Conservation (phyloP, 2,329 filamentous ascomycete species). For the Fusarium foetens region DNA sequence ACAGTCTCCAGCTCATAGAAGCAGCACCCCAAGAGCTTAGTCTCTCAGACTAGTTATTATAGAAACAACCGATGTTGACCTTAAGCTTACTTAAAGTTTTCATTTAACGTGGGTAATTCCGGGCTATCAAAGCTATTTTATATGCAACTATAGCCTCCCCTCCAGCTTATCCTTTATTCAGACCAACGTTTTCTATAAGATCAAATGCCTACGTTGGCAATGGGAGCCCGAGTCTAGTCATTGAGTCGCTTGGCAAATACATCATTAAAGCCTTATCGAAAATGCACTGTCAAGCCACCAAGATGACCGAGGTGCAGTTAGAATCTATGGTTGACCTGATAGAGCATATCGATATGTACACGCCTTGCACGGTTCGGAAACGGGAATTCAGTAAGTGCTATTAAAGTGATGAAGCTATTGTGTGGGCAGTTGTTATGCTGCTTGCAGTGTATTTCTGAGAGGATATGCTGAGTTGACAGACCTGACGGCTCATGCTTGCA, state of each 20-base stretch:
- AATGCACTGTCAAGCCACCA: rapidly evolving
- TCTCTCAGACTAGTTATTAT: background rate
- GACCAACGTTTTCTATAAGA: rapidly evolving
- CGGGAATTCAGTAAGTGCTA: too few relatives aligned
- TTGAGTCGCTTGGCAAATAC: rapidly evolving
- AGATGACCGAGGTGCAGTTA: rapidly evolving
- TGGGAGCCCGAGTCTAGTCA: rapidly evolving
- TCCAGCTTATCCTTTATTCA: background rate
- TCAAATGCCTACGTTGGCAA: too few relatives aligned
- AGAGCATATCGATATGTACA: rapidly evolving
- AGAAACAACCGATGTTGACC: rapidly evolving
- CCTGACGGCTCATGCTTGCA: rapidly evolving
- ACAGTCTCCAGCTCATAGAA: rapidly evolving
- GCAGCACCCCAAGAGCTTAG: background rate
- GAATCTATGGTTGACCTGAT: rapidly evolving
- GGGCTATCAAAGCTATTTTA: background rate
- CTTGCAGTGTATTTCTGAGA: rapidly evolving
- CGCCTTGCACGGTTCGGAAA: too few relatives aligned
- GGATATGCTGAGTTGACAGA: background rate
- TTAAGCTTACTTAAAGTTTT: background rate
- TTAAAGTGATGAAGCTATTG: rapidly evolving
- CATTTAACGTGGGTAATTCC: rapidly evolving
- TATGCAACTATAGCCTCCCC: too few relatives aligned
- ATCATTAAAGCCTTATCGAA: rapidly evolving
- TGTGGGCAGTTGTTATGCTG: rapidly evolving